These are phyloP conservation scores for Streptanthus diversifolius DNA, from an alignment of 345 rosid genomes.

Conservation along the genomic window DNA sequence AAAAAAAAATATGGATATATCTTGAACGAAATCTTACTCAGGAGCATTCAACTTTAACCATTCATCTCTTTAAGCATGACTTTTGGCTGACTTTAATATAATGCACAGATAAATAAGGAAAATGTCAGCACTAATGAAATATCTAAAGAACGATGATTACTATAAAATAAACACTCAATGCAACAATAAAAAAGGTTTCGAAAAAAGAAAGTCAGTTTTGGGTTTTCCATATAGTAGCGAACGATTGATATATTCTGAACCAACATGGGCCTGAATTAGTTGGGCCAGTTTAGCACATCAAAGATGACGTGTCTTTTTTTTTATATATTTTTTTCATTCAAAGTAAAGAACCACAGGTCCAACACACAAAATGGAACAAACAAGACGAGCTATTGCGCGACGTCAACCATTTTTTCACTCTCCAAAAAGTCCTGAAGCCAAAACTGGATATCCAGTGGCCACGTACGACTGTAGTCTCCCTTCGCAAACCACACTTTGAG, in stretches of 20 bases:
- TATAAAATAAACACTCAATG: background rate
- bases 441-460: too few species aligned
- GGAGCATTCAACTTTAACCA: background rate
- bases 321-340: too few species aligned
- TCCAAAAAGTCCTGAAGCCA: too few species aligned
- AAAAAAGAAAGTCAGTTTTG: background rate
- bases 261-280: too few species aligned
- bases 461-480: too few species aligned
- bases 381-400: too few species aligned
- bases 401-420: too few species aligned
- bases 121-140: background rate
- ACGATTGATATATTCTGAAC: background rate
- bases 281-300: too few species aligned
- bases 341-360: too few species aligned
- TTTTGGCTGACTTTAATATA: background rate
- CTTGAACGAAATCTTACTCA: background rate
- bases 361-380: too few species aligned
- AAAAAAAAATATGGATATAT: background rate
- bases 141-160: background rate
- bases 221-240: background rate
- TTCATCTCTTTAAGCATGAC: conserved; percentile 5
- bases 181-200: background rate
- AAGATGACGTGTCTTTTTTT: too few species aligned
- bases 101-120: background rate
- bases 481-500: background rate